Base-by-base conservation (phyloP, 208 protist species). In the Acanthamoeba lugdunensis region DNA sequence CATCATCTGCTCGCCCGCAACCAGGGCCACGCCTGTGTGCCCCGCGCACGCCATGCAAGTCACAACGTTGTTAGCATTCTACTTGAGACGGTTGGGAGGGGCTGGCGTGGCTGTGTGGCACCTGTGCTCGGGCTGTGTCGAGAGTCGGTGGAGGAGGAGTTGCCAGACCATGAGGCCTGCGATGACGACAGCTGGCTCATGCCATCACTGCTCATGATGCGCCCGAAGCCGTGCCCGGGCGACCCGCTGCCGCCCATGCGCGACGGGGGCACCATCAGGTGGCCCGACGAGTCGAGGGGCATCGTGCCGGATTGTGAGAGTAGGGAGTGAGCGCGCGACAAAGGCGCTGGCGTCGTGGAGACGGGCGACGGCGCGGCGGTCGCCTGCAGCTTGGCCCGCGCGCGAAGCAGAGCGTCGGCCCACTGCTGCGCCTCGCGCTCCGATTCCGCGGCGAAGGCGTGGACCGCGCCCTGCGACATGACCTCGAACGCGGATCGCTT, bases 301-400 rank as follows among this genome's bases (percentile, higher is more conserved):
- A 14, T 0, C 48, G 48, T 50, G 48, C 48, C 48, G 48, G 48
- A 50, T 14, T 75, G 54, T 8, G 54, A 61, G 54, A 61, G 54
- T 25, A 23, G 0, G 18, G 54, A 25, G 54, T 16, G 54, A 16
- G 25, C 25, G 9, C 25, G 28, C n/a, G 67, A 28, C 67, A 75
- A 28, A 14, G 67, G 67, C 25, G n/a, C 25, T 18, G 67, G 14
- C 25, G n/a, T 6, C 30, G 37, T 13, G 11, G 25, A 30, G 25
- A 18, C 6, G 25, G 67, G 25, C 28, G 45, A 48, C 45, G 45
- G 45, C 45, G 45, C 45, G 54, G 54, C 54, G 54, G 16, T 61
- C 54, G 54, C 28, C 67, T 75, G 67, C 25, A 75, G 67, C 28
- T 75, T 14, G 67, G 67, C 67, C 67, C 67, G 67, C 67, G 67